phyloP scores from a whole-genome alignment of 1,284 basidiomycete species.

The Austroboletus sp. region DNA sequence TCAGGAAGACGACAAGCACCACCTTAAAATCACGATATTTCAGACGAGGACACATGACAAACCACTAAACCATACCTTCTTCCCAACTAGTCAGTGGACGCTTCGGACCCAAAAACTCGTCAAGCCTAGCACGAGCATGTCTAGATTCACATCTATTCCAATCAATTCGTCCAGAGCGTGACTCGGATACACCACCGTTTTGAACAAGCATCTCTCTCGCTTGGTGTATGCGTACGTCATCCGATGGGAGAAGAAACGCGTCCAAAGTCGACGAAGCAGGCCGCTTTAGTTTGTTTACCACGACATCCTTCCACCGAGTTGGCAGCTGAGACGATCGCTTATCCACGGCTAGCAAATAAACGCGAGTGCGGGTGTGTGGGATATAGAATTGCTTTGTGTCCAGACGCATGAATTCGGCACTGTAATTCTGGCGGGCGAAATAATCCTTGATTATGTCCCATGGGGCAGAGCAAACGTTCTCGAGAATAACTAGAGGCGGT shows the following conservation, averaged over 20 bases:
- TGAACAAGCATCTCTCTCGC: conserved; percentile 77
- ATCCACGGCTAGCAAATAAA: conserved; percentile 79
- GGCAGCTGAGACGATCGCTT: conserved; percentile 54
- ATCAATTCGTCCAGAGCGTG: conserved; percentile 69
- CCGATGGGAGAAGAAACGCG: conserved; percentile 83
- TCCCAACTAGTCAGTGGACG: conserved; percentile 91
- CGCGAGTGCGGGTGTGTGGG: conserved; percentile 87
- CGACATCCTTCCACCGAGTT: conserved; percentile 62
- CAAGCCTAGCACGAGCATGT: conserved; percentile 80
- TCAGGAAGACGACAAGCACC: conserved; percentile 84
- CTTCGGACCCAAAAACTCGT: conserved; percentile 77
- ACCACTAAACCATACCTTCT: conserved; percentile 52
- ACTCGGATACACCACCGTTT: conserved; percentile 55
- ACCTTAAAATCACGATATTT: conserved; percentile 37
- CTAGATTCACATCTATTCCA: conserved; percentile 91
- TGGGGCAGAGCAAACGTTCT: conserved; percentile 90
- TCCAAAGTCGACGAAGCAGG: conserved; percentile 87
- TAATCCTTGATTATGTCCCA: conserved; percentile 75
- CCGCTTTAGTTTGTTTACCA: conserved; percentile 61
- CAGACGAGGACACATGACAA: not conserved
- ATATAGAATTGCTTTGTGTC: conserved; percentile 95
- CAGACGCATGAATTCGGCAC: conserved; percentile 64
- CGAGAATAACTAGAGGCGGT: conserved; percentile 85
- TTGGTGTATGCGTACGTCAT: conserved; percentile 86
- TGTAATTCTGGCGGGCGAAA: conserved; percentile 74